Conservation (phyloP, 2,329 filamentous ascomycete genomes). For the Verruconis gallopava region DNA sequence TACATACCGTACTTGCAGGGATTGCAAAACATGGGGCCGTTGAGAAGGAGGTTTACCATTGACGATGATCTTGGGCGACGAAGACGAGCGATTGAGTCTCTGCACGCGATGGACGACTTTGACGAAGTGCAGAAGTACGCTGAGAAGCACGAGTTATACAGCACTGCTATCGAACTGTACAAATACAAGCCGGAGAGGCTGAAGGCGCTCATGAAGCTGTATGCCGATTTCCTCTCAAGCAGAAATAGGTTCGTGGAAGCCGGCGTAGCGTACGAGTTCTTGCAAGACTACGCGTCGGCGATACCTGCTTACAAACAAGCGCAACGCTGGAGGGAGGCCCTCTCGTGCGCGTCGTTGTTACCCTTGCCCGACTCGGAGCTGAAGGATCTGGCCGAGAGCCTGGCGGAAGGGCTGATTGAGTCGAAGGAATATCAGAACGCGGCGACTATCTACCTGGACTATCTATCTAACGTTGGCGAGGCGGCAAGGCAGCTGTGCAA, state of each 20-base stretch:
- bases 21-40: conserved; percentile 58
- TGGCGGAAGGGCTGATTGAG: conserved; percentile 71
- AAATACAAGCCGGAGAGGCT: conserved; percentile 64
- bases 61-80: conserved; percentile 75
- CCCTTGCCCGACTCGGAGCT: conserved; percentile 49
- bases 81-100: conserved; percentile 62
- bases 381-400: conserved; percentile 52
- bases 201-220: conserved; percentile 57
- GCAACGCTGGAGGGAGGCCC: conserved; percentile 81
- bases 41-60: conserved; percentile 68
- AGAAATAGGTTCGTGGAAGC: conserved; percentile 73
- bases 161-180: conserved; percentile 64
- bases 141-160: conserved; percentile 67
- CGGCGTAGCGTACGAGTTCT: conserved; percentile 79
- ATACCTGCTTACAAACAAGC: conserved; percentile 74
- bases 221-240: conserved; percentile 64
- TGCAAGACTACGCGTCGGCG: conserved; percentile 59
- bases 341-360: conserved; percentile 63
- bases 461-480: conserved; percentile 57
- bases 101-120: conserved; percentile 61
- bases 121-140: conserved; percentile 68
- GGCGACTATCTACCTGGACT: conserved; percentile 67
- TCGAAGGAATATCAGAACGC: conserved; percentile 73
- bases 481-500: conserved; percentile 73
- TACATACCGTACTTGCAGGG: conserved; percentile 90